Conservation (phyloP, 192 early-diverging fungal genomes). For the Gaertneriomyces semiglobifer region DNA sequence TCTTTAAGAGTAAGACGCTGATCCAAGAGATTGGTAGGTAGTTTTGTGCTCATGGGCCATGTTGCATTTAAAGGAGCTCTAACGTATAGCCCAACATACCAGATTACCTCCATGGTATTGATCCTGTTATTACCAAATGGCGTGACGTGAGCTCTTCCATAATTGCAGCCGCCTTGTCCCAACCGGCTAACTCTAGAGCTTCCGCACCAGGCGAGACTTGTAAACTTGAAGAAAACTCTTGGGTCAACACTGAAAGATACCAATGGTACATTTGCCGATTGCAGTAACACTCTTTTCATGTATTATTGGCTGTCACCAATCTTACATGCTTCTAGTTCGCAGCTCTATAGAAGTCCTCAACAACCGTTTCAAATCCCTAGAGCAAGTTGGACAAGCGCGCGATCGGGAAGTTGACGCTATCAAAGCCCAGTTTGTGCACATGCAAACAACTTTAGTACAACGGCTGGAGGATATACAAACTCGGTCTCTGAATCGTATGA, state of each 20-base stretch:
- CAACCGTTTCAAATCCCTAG: constrained; percentile 33
- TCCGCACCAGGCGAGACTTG: constrained; percentile 29
- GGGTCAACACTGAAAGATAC: constrained; percentile 35
- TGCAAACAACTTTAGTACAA: constrained; percentile 27
- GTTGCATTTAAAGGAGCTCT: neutral
- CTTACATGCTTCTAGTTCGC: constrained; percentile 6
- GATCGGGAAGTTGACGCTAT: constrained; percentile 40
- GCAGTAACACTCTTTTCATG: neutral
- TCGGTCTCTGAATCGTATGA: constrained; percentile 28
- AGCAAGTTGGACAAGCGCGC: constrained; percentile 23
- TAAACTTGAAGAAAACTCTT: constrained; percentile 35
- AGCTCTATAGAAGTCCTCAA: constrained; percentile 33
- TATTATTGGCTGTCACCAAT: neutral
- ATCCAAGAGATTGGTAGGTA: constrained; percentile 43
- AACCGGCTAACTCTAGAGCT: constrained; percentile 11
- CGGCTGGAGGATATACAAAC: constrained; percentile 26
- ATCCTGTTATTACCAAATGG: constrained; percentile 22
- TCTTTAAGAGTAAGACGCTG: constrained; percentile 37
- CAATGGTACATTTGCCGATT: constrained; percentile 12
- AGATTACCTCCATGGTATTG: constrained; percentile 39
- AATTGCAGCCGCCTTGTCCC: neutral
- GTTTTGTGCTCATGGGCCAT: neutral
- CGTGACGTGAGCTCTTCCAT: constrained; percentile 19
- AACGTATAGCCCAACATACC: neutral
- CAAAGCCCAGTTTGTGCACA: constrained; percentile 22